phyloP scores from a whole-genome alignment of 2,329 filamentous ascomycete genomes.

The Colletotrichum sublineola region DNA sequence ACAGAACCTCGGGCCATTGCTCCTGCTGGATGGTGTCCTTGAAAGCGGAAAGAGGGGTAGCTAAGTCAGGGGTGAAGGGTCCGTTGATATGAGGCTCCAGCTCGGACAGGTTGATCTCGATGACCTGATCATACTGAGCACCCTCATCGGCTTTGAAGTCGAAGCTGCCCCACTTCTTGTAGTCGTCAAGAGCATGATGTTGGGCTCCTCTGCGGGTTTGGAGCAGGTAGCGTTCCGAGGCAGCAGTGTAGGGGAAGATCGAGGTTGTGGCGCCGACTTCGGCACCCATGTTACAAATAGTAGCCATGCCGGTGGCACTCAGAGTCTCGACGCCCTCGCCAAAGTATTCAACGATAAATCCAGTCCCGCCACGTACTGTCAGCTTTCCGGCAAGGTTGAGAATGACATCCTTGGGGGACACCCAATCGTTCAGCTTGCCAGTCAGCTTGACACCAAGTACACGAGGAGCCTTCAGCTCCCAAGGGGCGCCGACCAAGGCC shows the following conservation, averaged over 20 bases:
- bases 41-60: slow-evolving; percentile 92
- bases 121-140: slow-evolving; percentile 89
- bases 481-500: slow-evolving; percentile 93
- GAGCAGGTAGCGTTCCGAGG: slow-evolving; percentile 86
- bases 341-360: slow-evolving; percentile 94
- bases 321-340: slow-evolving; percentile 90
- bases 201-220: slow-evolving; percentile 78
- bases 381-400: slow-evolving; percentile 88
- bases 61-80: slow-evolving; percentile 95
- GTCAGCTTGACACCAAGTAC: slow-evolving; percentile 87
- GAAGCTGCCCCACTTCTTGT: slow-evolving; percentile 42
- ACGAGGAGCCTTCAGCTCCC: slow-evolving; percentile 96
- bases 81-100: slow-evolving; percentile 98
- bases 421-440: slow-evolving; percentile 89
- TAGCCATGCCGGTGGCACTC: slow-evolving; percentile 94
- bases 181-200: slow-evolving; percentile 37
- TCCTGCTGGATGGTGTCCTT: slow-evolving; percentile 86
- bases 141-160: slow-evolving; percentile 80
- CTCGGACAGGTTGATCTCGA: slow-evolving; percentile 89
- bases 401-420: slow-evolving; percentile 95
- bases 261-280: slow-evolving; percentile 97
- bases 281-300: slow-evolving; percentile 88
- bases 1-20: slow-evolving; percentile 91
- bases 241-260: slow-evolving; percentile 90
- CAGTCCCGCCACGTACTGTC: slow-evolving; percentile 93